phyloP scores from a whole-genome alignment of 345 rosid species.

The Citrus maxima region DNA sequence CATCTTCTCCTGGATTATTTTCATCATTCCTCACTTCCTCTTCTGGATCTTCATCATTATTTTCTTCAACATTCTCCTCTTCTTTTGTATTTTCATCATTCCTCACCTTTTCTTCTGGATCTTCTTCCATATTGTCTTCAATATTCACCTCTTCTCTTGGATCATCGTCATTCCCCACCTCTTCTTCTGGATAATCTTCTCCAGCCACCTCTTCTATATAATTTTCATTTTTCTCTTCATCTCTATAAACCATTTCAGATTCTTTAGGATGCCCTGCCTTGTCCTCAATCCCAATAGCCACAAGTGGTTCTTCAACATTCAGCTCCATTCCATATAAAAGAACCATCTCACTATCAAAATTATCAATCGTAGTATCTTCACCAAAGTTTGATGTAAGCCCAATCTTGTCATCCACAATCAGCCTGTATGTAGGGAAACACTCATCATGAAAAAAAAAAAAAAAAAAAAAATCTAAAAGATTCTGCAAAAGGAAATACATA shows the following conservation, averaged over 20 bases:
- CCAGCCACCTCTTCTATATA: not conserved
- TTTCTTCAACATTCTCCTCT: not conserved
- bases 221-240: constrained; percentile 1
- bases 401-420: constrained; percentile 13
- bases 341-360: not conserved
- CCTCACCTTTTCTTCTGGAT: no score
- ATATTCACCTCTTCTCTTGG: not conserved
- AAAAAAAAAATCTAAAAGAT: not conserved
- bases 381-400: not conserved
- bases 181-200: not conserved
- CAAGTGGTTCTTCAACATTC: not conserved
- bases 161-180: not conserved
- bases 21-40: not conserved
- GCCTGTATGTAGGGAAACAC: not conserved
- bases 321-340: not conserved
- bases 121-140: not conserved
- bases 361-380: not conserved
- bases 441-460: not conserved
- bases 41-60: constrained; percentile 3
- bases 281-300: not conserved
- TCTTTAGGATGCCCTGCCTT: not conserved
- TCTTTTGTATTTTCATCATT: not conserved
- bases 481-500: not conserved
- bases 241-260: not conserved
- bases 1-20: not conserved